A percentile compares a stretch with the other conserved stretches of the same genome.
Evolutionary conservation across 2,329 filamentous ascomycete genomes (phyloP).

Genomic region (Calonectria pseudoreteaudii): DNA sequence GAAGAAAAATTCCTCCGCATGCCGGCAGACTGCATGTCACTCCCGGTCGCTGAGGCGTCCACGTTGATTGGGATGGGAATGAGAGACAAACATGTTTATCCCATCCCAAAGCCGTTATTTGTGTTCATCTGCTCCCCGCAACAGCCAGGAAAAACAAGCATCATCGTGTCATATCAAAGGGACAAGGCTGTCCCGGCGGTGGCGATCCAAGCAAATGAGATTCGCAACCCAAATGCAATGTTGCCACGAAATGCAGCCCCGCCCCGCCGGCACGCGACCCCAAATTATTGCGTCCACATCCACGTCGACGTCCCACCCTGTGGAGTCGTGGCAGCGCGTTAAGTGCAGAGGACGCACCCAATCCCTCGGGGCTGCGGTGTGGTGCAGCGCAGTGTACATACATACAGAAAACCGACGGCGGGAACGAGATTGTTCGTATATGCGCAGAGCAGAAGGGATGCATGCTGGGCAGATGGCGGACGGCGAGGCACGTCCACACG

Average conservation of each 20-base stretch:
- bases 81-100: neutral
- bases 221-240: neutral
- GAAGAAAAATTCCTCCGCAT: conserved; percentile 1
- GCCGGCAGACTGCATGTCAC: conserved; percentile 7
- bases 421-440: neutral
- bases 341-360: conserved; percentile 18
- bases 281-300: conserved; percentile 17
- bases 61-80: neutral
- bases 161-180: neutral
- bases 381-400: neutral
- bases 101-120: neutral
- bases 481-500: neutral
- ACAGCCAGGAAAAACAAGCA: neutral
- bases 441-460: neutral
- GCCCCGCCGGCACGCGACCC: conserved; percentile 26
- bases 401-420: conserved; percentile 4
- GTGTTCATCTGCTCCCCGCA: neutral
- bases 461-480: neutral
- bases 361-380: neutral
- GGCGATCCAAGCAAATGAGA: neutral
- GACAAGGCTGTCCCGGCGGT: neutral
- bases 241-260: conserved; percentile 14
- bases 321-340: conserved; percentile 30
- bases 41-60: conserved; percentile 18
- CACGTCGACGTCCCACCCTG: conserved; percentile 14